Percentiles rank a stretch among this genome's conserved stretches.
Evolutionary conservation across 2,329 filamentous ascomycete genomes (phyloP).

Genomic region (Fusarium pseudonygamai): DNA sequence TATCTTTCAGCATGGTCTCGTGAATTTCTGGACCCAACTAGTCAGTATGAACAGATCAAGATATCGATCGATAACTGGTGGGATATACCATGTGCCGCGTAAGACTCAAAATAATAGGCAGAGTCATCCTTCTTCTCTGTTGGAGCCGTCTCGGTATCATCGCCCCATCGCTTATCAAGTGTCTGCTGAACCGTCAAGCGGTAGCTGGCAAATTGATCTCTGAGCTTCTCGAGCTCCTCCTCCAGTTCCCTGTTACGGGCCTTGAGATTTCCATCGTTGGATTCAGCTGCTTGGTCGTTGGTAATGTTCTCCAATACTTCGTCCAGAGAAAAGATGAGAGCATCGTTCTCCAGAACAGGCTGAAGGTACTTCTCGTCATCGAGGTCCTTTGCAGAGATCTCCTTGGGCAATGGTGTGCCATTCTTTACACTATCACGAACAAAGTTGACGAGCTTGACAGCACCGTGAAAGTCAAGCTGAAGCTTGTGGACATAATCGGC

Average conservation of each 20-base stretch:
- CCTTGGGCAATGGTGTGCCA: slow-evolving; percentile 58
- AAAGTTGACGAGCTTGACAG: slow-evolving; percentile 80
- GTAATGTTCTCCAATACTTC: slow-evolving; percentile 64
- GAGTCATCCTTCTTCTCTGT: slow-evolving; percentile 46
- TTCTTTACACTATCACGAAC: slow-evolving; percentile 60
- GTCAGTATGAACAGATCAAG: not conserved
- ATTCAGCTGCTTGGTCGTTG: slow-evolving; percentile 56
- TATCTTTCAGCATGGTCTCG: slow-evolving; percentile 94
- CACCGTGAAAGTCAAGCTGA: slow-evolving; percentile 76
- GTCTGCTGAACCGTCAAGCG: slow-evolving; percentile 72
- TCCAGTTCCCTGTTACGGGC: slow-evolving; percentile 66
- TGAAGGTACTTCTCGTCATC: slow-evolving; percentile 83
- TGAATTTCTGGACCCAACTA: slow-evolving; percentile 73
- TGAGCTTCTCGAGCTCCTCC: slow-evolving; percentile 67
- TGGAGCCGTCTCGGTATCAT: slow-evolving; percentile 57
- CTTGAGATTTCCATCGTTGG: slow-evolving; percentile 47
- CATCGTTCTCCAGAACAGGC: slow-evolving; percentile 88
- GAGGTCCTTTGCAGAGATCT: slow-evolving; percentile 70
- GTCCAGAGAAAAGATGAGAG: slow-evolving; percentile 86
- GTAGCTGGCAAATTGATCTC: slow-evolving; percentile 72
- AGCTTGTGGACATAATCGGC: slow-evolving; percentile 64
- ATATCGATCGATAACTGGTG: not conserved
- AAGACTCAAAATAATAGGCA: slow-evolving; percentile 69
- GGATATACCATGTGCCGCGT: slow-evolving; percentile 65
- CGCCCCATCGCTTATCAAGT: slow-evolving; percentile 71